A percentile compares a stretch with the other conserved stretches of the same genome.
These are phyloP conservation scores for Komagataella kurtzmanii DNA, from an alignment of 805 yeast species.

Conservation along the genomic window DNA sequence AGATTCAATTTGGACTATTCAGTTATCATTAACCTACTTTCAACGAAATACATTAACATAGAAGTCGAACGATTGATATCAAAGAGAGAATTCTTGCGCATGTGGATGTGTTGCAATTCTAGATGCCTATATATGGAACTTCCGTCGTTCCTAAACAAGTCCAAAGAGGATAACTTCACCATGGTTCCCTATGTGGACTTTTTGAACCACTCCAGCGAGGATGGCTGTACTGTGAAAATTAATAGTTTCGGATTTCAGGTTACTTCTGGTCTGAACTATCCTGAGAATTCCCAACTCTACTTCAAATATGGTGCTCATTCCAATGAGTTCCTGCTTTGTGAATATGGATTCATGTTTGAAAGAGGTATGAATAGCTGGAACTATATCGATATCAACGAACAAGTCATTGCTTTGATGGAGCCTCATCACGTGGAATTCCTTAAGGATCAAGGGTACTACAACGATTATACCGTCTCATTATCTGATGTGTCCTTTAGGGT, in stretches of 20 bases:
- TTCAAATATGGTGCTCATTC: conserved; percentile 84
- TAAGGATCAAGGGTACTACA: conserved; percentile 41
- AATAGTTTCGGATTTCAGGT: conserved; percentile 39
- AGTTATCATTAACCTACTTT: conserved; percentile 15
- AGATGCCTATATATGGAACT: conserved; percentile 76
- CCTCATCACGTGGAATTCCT: conserved; percentile 30
- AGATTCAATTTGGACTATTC: conserved; percentile 33
- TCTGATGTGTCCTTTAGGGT: conserved; percentile 57
- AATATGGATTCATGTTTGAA: conserved; percentile 67
- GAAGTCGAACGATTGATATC: conserved; percentile 5
- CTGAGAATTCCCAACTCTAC: conserved; percentile 40
- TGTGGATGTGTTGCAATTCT: conserved; percentile 84
- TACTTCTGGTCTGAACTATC: conserved; percentile 19
- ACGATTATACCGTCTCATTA: conserved; percentile 54
- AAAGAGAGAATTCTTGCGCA: conserved; percentile 33
- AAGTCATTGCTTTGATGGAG: conserved; percentile 21
- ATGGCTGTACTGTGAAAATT: conserved; percentile 38
- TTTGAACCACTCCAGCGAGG: conserved; percentile 52
- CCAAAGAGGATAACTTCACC: conserved; percentile 57
- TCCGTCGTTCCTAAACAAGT: conserved; percentile 29
- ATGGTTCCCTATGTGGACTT: conserved; percentile 88
- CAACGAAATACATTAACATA: conserved; percentile 3
- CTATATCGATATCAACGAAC: conserved; percentile 45
- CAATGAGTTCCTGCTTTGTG: conserved; percentile 69
- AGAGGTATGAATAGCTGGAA: conserved; percentile 45